Evolutionary conservation across 306 rosid genomes (phyloP).

Genomic region (Cotoneaster glaucophyllus): DNA sequence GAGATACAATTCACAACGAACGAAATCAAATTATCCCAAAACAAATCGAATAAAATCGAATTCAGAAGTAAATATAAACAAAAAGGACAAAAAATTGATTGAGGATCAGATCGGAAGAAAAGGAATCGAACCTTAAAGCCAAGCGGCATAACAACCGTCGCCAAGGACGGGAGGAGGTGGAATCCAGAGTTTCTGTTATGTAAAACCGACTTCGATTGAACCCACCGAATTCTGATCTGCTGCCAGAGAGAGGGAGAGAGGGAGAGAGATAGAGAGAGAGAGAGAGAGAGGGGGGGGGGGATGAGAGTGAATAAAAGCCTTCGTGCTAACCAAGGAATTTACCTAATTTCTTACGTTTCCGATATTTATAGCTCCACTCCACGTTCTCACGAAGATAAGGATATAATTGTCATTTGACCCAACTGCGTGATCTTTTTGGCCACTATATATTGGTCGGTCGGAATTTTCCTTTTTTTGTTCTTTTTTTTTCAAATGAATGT

Average conservation of each 20-base stretch:
- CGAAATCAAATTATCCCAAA: background rate
- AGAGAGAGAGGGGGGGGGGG: background rate
- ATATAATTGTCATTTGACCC: background rate
- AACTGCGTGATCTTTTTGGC: background rate
- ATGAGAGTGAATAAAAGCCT: background rate
- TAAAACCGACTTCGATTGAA: slow-evolving; percentile 3
- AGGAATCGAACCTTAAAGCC: slow-evolving; percentile 48
- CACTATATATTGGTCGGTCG: too few relatives aligned
- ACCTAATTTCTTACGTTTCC: slow-evolving; percentile 3
- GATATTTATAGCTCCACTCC: background rate
- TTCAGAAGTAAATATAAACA: slow-evolving; percentile 1
- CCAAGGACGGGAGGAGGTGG: slow-evolving; percentile 84
- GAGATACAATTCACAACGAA: background rate
- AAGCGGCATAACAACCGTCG: slow-evolving; percentile 87
- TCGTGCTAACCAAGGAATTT: slow-evolving; percentile 19
- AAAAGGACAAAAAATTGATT: background rate
- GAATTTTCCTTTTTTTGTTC: background rate
- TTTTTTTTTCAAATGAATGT: too few relatives aligned
- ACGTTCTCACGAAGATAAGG: background rate
- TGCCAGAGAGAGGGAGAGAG: background rate
- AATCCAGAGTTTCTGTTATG: slow-evolving; percentile 68
- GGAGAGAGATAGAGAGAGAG: too few relatives aligned
- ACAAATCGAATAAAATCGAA: background rate
- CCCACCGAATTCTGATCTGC: background rate
- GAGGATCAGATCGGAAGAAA: slow-evolving; percentile 5